phyloP scores from a whole-genome alignment of 1,284 basidiomycete species.

The Xanthoconium separans region DNA sequence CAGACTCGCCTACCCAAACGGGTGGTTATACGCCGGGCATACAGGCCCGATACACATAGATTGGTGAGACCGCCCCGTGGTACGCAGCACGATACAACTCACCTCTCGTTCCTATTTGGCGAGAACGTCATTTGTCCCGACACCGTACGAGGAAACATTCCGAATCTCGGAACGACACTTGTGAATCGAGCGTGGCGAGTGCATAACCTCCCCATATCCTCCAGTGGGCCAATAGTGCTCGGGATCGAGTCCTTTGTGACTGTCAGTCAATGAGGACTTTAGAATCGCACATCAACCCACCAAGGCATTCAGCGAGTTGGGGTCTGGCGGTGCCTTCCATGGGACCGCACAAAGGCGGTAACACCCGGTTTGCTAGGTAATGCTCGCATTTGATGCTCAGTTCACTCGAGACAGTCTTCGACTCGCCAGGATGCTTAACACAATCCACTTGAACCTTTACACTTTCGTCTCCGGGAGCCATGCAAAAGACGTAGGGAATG shows the following conservation, averaged over 20 bases:
- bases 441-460: conserved; percentile 85
- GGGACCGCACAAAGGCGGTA: conserved; percentile 94
- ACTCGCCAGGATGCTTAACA: conserved; percentile 93
- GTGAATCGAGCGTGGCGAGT: conserved; percentile 87
- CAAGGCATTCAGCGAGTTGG: conserved; percentile 91
- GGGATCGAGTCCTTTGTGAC: conserved; percentile 75
- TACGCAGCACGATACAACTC: conserved; percentile 16
- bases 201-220: conserved; percentile 58
- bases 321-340: conserved; percentile 95
- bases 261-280: conserved; percentile 1
- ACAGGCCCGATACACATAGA: conserved; percentile 39
- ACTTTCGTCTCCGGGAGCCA: conserved; percentile 71
- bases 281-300: conserved; percentile 41
- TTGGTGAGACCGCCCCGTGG: not conserved
- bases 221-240: conserved; percentile 61
- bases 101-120: conserved; percentile 66
- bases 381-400: conserved; percentile 86
- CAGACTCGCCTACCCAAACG: conserved; percentile 60
- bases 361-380: conserved; percentile 89
- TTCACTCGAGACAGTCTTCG: conserved; percentile 62
- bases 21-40: conserved; percentile 64
- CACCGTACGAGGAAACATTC: conserved; percentile 74
- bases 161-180: conserved; percentile 82
- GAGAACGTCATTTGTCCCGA: conserved; percentile 62
- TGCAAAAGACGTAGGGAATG: conserved; percentile 94